phyloP scores from a whole-genome alignment of 2,329 filamentous ascomycete genomes.

The Ilyonectria mors-panacis region DNA sequence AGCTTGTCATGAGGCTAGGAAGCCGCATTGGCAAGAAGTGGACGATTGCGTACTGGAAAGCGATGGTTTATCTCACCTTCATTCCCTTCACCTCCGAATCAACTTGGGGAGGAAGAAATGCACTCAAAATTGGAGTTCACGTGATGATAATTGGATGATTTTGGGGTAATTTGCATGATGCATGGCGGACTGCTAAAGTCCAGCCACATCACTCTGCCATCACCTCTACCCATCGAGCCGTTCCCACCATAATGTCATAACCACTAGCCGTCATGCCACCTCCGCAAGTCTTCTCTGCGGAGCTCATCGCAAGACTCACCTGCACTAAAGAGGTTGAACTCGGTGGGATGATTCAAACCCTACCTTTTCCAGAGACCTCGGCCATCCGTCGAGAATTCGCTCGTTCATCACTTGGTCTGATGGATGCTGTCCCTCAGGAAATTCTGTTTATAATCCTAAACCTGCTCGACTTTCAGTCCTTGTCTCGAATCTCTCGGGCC shows the following conservation, averaged over 20 bases:
- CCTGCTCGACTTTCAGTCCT: conserved; percentile 43
- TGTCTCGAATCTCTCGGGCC: conserved; percentile 43
- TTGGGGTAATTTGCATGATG: no score
- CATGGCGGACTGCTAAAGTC: no score
- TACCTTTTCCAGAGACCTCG: not conserved
- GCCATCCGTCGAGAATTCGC: not conserved
- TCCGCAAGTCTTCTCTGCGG: not conserved
- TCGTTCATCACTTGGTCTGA: not conserved
- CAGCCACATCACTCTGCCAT: no score
- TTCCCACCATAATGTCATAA: no score
- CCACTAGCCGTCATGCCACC: not conserved
- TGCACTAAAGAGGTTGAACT: not conserved
- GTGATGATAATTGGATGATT: no score
- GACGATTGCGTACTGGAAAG: not conserved
- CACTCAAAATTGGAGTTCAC: no score
- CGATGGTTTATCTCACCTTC: no score
- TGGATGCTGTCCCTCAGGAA: conserved; percentile 35
- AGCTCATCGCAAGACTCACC: conserved; percentile 7
- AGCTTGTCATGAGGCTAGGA: not conserved
- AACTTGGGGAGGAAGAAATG: no score
- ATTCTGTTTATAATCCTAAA: conserved; percentile 38
- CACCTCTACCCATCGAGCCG: no score
- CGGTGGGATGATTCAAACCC: conserved; percentile 12
- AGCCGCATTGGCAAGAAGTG: not conserved
- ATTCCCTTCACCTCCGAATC: no score